These are phyloP conservation scores for Coix lacrymajobi DNA, from an alignment of 176 grass and related monocot genomes.

Conservation along the genomic window DNA sequence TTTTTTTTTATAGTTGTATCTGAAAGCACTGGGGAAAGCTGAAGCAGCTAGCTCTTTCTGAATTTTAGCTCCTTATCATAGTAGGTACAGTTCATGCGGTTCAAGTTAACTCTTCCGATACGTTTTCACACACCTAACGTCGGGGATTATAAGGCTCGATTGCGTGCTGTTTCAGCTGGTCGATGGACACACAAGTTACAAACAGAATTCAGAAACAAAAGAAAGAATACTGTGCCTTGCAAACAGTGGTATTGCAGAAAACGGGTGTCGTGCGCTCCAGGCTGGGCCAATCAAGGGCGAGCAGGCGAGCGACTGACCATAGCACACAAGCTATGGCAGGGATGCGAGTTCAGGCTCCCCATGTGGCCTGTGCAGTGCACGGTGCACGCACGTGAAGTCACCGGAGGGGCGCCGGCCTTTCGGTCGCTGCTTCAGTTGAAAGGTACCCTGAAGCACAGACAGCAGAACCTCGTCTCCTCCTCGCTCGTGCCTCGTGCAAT, in stretches of 20 bases:
- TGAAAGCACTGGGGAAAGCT: not conserved
- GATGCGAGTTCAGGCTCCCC: not conserved
- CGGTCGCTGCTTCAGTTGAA: not conserved
- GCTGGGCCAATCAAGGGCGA: slow-evolving; percentile 5
- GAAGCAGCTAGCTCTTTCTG: not conserved
- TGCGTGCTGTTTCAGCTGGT: not conserved
- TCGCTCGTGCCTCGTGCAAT: not conserved
- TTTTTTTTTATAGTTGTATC: not conserved
- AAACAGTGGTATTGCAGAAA: not conserved
- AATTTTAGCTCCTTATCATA: not conserved
- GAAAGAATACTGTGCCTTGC: not conserved
- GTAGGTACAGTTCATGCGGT: not conserved
- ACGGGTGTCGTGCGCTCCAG: slow-evolving; percentile 11
- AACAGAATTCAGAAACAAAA: not conserved
- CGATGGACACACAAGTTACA: not conserved
- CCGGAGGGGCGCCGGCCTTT: not conserved
- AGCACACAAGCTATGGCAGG: not conserved
- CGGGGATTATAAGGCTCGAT: not conserved
- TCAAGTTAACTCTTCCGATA: not conserved
- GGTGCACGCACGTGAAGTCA: not conserved
- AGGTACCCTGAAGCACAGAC: not conserved
- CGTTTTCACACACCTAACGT: not conserved
- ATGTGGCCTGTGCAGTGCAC: not conserved
- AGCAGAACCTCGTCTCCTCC: not conserved
- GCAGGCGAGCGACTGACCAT: not conserved